Percentiles rank a stretch among this genome's conserved stretches.
phyloP scores from a whole-genome alignment of 176 grass and related monocot genomes.

The Triticum dicoccoides region DNA sequence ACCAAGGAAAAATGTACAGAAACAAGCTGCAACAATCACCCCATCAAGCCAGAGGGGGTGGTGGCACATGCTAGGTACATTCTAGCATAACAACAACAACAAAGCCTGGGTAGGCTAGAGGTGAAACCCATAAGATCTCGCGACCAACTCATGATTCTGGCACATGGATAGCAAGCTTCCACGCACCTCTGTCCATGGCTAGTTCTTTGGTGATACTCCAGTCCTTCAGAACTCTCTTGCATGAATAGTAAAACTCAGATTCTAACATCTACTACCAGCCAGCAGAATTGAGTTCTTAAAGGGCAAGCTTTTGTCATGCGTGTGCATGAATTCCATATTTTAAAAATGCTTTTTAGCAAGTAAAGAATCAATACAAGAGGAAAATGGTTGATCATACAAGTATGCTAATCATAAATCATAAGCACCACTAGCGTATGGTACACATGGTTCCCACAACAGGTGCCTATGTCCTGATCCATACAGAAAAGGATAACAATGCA shows the following conservation, averaged over 20 bases:
- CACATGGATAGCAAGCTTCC: too few species aligned
- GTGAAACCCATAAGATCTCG: too few species aligned
- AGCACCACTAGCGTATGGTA: neutral
- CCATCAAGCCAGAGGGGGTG: neutral
- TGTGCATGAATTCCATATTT: neutral
- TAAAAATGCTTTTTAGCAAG: constrained; percentile 3
- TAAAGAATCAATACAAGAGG: neutral
- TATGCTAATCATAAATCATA: constrained; percentile 2
- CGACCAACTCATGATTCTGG: too few species aligned
- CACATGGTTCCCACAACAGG: neutral
- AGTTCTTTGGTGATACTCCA: too few species aligned
- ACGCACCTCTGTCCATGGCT: too few species aligned
- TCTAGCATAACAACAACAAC: too few species aligned
- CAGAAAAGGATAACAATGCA: neutral
- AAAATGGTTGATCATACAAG: neutral
- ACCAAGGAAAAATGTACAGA: neutral
- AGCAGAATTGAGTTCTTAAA: constrained; percentile 1
- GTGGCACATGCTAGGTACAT: too few species aligned
- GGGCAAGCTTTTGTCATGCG: neutral
- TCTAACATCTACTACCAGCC: neutral
- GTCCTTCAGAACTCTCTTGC: neutral
- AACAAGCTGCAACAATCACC: neutral
- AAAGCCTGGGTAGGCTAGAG: too few species aligned
- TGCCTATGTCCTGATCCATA: neutral
- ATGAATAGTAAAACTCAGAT: neutral